Conservation (phyloP, 192 early-diverging fungal species). For the Coemansia umbellata region DNA sequence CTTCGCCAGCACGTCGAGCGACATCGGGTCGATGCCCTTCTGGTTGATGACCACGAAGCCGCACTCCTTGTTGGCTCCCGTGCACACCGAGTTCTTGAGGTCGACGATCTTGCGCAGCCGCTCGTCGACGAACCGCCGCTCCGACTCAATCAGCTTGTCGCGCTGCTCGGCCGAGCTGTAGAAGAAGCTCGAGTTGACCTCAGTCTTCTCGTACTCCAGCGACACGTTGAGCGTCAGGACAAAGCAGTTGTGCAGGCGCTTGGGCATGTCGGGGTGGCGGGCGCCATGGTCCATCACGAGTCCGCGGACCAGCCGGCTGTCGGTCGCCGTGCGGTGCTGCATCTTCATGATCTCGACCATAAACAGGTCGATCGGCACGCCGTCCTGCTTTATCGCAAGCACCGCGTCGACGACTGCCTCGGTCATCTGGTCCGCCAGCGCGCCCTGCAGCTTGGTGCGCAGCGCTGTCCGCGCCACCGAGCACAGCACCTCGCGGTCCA, state of each 20-base stretch:
- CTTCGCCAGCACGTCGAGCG: constrained; percentile 94
- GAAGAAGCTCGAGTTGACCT: constrained; percentile 99
- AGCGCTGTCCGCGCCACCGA: constrained; percentile 93
- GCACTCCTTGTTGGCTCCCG: constrained; percentile 68
- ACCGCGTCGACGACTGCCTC: constrained; percentile 98
- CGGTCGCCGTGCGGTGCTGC: constrained; percentile 98
- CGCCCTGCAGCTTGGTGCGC: constrained; percentile 88
- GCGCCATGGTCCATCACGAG: constrained; percentile 98
- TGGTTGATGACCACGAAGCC: constrained; percentile 98
- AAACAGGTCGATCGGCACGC: constrained; percentile 91
- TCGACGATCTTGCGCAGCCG: constrained; percentile 93
- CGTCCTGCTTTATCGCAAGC: constrained; percentile 74
- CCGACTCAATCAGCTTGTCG: constrained; percentile 96
- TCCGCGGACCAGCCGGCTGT: constrained; percentile 88
- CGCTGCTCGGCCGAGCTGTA: constrained; percentile 97
- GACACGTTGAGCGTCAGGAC: constrained; percentile 95
- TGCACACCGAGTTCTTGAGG: constrained; percentile 94
- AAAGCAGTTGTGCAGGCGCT: constrained; percentile 83
- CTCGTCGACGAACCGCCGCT: constrained; percentile 93
- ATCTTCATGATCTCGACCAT: constrained; percentile 99
- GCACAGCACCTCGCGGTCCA: constrained; percentile 75
- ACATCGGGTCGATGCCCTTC: constrained; percentile 98
- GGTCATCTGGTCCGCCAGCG: constrained; percentile 88
- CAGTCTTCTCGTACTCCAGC: constrained; percentile 98
- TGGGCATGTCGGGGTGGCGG: constrained; percentile 99